phyloP scores from a whole-genome alignment of 1,139 yeast species.

The Yamadazyma spencermartinsiae region DNA sequence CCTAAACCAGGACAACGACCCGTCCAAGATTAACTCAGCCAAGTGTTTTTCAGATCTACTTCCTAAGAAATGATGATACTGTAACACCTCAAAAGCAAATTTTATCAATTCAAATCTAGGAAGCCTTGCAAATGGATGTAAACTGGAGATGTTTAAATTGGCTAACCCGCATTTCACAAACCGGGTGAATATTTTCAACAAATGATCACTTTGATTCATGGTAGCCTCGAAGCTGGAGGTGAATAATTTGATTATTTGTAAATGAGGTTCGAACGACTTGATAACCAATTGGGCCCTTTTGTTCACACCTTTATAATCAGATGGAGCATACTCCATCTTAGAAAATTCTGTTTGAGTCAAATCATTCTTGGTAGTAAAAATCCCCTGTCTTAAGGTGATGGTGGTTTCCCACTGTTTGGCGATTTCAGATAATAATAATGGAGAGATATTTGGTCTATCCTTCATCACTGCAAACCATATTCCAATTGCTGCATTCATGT shows the following conservation, averaged over 20 bases:
- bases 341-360: constrained; percentile 61
- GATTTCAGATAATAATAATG: constrained; percentile 68
- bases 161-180: constrained; percentile 60
- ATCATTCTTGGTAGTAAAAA: constrained; percentile 64
- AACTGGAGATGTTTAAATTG: constrained; percentile 59
- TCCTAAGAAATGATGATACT: constrained; percentile 50
- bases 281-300: constrained; percentile 41
- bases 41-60: constrained; percentile 48
- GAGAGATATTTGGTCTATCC: constrained; percentile 57
- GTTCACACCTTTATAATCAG: constrained; percentile 63
- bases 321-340: constrained; percentile 88
- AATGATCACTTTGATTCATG: constrained; percentile 68
- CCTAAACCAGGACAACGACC: constrained; percentile 78
- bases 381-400: constrained; percentile 59
- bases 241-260: constrained; percentile 65
- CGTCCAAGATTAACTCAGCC: constrained; percentile 57
- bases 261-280: constrained; percentile 69
- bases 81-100: constrained; percentile 66
- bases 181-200: constrained; percentile 68
- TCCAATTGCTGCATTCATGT: constrained; percentile 67
- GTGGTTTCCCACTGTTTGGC: constrained; percentile 68
- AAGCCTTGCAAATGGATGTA: constrained; percentile 79
- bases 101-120: constrained; percentile 72
- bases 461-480: constrained; percentile 83
- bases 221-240: constrained; percentile 85